Base-by-base conservation (phyloP, 1,284 basidiomycete species). In the Violaceomyces palustris region DNA sequence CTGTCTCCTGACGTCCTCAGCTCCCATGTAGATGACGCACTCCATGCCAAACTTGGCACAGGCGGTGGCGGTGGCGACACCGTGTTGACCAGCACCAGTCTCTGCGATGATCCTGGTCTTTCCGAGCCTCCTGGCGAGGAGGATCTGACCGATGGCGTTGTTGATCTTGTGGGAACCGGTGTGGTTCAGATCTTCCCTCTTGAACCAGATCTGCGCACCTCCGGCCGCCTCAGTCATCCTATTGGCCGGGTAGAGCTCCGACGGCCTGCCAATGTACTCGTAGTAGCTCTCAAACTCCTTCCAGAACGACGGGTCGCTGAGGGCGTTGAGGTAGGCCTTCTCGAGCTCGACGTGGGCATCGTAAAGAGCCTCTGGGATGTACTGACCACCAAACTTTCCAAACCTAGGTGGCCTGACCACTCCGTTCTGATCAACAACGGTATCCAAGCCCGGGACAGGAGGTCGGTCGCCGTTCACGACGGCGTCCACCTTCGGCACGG, bases 31-130 rank as follows among this genome's bases (percentile, higher is more conserved):
- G 61, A 99, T 81, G 64, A 94, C 77, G 73, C 94, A 99, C 74
- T 97, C 86, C 78, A 98, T 72, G 12, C 89, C 92, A 68, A 98
- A 98, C 65, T 88, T 87, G 36, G 93, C 93, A 65, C 94, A 98
- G 8, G 90, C 94, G 2, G 93, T 98, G 0, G 94, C 94, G 29
- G 93, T 97, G 8, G 94, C 94, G 17, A 98, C 92, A 74, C 94
- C 94, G 75, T 99, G 94, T 74, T 98, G 93, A 23, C 94, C 94
- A 0, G 94, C 93, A 51, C 93, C 93, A 1, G 94, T 98, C 79
- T 99, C 94, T 37, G 93, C 92, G 60, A 98, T 97, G 72, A 99
- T 97, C 39, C 92, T 82, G 36, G 81, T 94, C 79, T 99, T 99
- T 23, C 94, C 93, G 56, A 98, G 77, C 34, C 93, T 81, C 47